Conservation (phyloP, 306 rosid species). For the Abrus pulchellus region DNA sequence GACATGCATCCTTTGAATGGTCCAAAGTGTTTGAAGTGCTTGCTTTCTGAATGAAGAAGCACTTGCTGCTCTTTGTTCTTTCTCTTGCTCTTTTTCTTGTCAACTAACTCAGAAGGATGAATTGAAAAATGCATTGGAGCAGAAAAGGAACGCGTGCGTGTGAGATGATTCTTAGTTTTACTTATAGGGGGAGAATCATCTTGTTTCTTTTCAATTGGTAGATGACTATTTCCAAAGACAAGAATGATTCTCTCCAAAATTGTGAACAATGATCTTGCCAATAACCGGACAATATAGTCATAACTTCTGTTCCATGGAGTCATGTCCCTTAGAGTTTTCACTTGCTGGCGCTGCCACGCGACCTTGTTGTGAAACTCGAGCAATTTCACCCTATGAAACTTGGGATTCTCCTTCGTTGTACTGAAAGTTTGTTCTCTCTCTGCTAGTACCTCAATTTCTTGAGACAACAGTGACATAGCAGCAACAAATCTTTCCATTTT, state of each 20-base stretch:
- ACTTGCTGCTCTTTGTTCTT: conserved; percentile 49
- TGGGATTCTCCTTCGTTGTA: conserved; percentile 60
- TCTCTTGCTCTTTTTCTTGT: conserved; percentile 44
- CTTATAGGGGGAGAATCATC: conserved; percentile 25
- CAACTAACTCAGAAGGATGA: conserved; percentile 51
- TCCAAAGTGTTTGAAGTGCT: conserved; percentile 45
- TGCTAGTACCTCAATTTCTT: conserved; percentile 68
- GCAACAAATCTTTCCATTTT: conserved; percentile 83
- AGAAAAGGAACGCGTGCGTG: conserved; percentile 57
- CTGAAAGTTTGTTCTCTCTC: conserved; percentile 70
- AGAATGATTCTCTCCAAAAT: conserved; percentile 73
- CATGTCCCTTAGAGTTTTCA: conserved; percentile 62
- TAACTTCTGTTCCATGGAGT: conserved; percentile 84
- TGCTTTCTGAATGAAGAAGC: conserved; percentile 47
- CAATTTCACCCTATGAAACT: conserved; percentile 42
- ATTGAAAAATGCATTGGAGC: conserved; percentile 40
- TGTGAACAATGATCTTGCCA: conserved; percentile 82
- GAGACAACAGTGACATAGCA: conserved; percentile 60
- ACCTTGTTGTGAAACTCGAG: conserved; percentile 69
- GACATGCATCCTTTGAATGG: conserved; percentile 61
- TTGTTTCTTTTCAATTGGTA: conserved; percentile 37
- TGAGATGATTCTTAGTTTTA: conserved; percentile 35
- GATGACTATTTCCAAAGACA: conserved; percentile 60
- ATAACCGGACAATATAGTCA: conserved; percentile 76
- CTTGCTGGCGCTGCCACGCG: conserved; percentile 72